Evolutionary conservation across 164 flowering plant species (phyloP), one percentile per base, ranked within the genome.

Genomic region (Berberis vulgaris): DNA sequence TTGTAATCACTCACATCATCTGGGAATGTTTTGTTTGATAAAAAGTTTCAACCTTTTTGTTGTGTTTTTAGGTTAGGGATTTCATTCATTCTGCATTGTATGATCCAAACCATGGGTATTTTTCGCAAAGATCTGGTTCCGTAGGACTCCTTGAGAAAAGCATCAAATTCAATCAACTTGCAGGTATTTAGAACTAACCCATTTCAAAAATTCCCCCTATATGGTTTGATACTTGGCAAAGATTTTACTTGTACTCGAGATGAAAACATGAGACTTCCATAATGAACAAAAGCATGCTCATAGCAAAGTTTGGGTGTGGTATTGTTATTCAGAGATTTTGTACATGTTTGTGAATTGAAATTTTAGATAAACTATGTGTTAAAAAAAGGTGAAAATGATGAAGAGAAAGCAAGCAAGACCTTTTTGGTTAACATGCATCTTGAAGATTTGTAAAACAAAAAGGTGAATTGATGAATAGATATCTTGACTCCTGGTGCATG

Each of bases 91-190:
- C 88, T 5, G 91, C 94, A 45, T 65, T 92, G 57, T 93, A 88
- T 61, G 83, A 89, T 61, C 91, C 96, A 0, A 72, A 78, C 26
- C 81, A 85, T 79, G 98, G 98, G 1, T 93, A 93, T 74, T 89
- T 93, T 76, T 84, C 97, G 7, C 84, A 84, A 66, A 72, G 87
- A 61, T 78, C 97, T 1, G 78, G 84, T 7, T 75, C 97, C 0
- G 96, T 93, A 60, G 97, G 98, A 8, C 82, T 88, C 71, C 88
- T 93, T 4, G 86, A 84, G 60, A 70, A 69, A 45, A 83, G 85
- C 79, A 86, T 93, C 66, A 86, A 77, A 72, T 93, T 93, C 81
- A 80, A 86, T 77, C 82, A 84, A 65, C 85, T 93, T 5, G 78
- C 79, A 80, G 98, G 98, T 86, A 73, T 40, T 8, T 13, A 2